Percentiles rank a stretch among this genome's conserved stretches.
phyloP scores from a whole-genome alignment of 306 rosid genomes.

The Prunus davidiana region DNA sequence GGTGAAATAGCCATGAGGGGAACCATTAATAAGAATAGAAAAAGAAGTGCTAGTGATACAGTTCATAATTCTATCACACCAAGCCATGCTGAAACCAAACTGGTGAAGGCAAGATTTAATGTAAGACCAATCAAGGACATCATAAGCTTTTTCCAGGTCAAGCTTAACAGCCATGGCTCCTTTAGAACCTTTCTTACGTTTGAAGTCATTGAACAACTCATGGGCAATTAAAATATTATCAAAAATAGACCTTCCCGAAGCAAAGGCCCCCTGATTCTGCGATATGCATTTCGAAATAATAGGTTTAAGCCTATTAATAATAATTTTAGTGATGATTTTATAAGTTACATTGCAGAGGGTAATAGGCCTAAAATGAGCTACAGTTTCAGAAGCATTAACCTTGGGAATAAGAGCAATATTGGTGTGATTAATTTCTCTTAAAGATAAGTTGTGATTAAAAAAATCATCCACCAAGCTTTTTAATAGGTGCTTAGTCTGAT shows the following conservation, averaged over 20 bases:
- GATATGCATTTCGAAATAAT: neutral
- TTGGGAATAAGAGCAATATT: neutral
- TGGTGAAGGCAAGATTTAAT: neutral
- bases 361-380: neutral
- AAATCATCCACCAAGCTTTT: too few relatives aligned
- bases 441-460: too few relatives aligned
- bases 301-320: neutral
- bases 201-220: neutral
- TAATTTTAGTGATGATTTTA: neutral
- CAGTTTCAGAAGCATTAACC: neutral
- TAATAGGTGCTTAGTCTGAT: neutral
- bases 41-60: neutral
- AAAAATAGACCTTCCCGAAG: fast-evolving
- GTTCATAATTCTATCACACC: neutral
- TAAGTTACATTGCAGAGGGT: neutral
- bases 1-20: neutral
- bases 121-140: neutral
- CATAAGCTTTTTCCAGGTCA: neutral
- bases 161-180: neutral
- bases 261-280: neutral
- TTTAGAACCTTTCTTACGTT: neutral
- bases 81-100: neutral
- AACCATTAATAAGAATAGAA: neutral
- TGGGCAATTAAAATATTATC: neutral
- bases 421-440: neutral